These are phyloP conservation scores for Arthrobotrys sinensis DNA, from an alignment of 2,329 filamentous ascomycete species.

Conservation along the genomic window DNA sequence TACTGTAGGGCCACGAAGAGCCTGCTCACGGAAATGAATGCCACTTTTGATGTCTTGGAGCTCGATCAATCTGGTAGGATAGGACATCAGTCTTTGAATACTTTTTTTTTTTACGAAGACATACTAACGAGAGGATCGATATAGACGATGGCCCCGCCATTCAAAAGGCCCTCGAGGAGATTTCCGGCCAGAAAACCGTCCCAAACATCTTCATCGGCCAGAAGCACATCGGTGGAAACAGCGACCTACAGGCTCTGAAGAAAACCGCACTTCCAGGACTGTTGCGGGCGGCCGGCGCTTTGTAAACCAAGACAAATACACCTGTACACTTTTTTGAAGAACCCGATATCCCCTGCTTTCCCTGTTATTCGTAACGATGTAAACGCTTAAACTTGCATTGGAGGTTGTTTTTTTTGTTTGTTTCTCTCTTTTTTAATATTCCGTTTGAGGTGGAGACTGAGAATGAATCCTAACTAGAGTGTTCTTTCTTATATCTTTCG, in stretches of 20 bases:
- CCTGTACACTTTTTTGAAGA: slow-evolving; percentile 19
- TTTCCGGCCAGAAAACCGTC: slow-evolving; percentile 88
- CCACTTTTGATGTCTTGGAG: slow-evolving; percentile 83
- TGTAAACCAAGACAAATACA: slow-evolving; percentile 68
- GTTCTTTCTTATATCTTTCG: too few relatives aligned
- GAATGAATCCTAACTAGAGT: too few relatives aligned
- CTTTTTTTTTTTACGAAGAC: neutral
- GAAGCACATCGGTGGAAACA: slow-evolving; percentile 97
- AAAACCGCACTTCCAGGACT: slow-evolving; percentile 76
- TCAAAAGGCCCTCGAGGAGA: slow-evolving; percentile 84
- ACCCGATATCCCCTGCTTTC: slow-evolving; percentile 4
- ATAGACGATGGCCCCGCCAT: slow-evolving; percentile 85
- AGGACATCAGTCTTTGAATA: neutral
- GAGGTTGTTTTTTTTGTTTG: slow-evolving; percentile 24
- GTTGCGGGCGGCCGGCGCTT: slow-evolving; percentile 76
- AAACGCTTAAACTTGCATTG: slow-evolving; percentile 15
- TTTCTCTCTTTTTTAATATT: neutral
- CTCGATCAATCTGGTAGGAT: slow-evolving; percentile 85
- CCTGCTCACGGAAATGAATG: slow-evolving; percentile 78
- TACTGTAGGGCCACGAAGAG: slow-evolving; percentile 88
- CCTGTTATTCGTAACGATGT: slow-evolving; percentile 4
- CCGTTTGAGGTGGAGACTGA: neutral
- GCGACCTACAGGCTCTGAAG: slow-evolving; percentile 79
- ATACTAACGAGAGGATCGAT: neutral
- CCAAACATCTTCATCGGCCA: slow-evolving; percentile 94